Percentiles rank a stretch among this genome's conserved stretches.
Conservation (phyloP, 2,329 filamentous ascomycete species). For the Paecilomyces variotii region DNA sequence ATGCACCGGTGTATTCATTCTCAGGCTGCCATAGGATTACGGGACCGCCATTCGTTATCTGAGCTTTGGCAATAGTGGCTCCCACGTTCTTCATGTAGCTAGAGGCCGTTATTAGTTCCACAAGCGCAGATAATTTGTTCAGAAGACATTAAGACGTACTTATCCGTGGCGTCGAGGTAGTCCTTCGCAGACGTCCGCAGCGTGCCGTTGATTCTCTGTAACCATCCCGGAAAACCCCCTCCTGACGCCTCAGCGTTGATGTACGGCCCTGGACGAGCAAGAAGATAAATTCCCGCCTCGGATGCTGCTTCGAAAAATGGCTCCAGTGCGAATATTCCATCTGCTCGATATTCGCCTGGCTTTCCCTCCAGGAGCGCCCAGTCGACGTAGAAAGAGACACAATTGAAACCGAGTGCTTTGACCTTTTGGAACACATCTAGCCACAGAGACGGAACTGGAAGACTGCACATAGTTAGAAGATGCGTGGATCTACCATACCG, state of each 20-base stretch:
- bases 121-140: background rate
- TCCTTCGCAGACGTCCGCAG: slow-evolving; percentile 55
- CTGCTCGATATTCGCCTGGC: slow-evolving; percentile 58
- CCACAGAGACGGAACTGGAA: slow-evolving; percentile 56
- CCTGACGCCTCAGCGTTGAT: slow-evolving; percentile 72
- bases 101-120: slow-evolving; percentile 5
- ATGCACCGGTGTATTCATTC: slow-evolving; percentile 63
- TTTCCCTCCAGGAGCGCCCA: slow-evolving; percentile 73
- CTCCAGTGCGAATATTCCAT: slow-evolving; percentile 64
- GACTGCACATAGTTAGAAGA: slow-evolving; percentile 23
- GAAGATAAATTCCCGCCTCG: slow-evolving; percentile 66
- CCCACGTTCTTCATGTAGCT: slow-evolving; percentile 57
- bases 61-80: slow-evolving; percentile 60
- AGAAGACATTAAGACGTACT: slow-evolving; percentile 32
- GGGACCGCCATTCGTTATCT: slow-evolving; percentile 76
- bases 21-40: slow-evolving; percentile 74
- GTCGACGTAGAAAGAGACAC: slow-evolving; percentile 69
- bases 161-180: slow-evolving; percentile 59
- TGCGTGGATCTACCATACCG: background rate
- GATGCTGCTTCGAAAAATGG: slow-evolving; percentile 70
- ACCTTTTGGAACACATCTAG: slow-evolving; percentile 76
- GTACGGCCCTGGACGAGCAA: slow-evolving; percentile 64
- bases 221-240: slow-evolving; percentile 74
- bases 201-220: slow-evolving; percentile 58
- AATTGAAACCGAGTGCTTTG: slow-evolving; percentile 71